Conservation (phyloP, 495 filamentous ascomycete genomes). For the Margaritispora aquatica region DNA sequence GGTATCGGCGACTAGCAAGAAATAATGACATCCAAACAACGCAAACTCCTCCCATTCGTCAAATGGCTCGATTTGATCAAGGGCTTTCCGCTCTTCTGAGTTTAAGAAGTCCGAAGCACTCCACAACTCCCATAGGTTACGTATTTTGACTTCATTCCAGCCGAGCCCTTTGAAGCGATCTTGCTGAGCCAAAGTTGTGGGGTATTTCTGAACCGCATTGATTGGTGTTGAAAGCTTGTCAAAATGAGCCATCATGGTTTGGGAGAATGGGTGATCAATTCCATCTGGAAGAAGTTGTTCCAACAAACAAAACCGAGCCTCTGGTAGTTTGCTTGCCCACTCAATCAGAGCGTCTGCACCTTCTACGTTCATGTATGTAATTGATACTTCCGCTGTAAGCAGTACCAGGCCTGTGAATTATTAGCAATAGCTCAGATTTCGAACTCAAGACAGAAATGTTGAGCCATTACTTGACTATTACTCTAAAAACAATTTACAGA, state of each 20-base stretch:
- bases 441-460: too few relatives aligned
- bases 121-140: constrained; percentile 77
- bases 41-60: constrained; percentile 97
- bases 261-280: constrained; percentile 71
- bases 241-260: constrained; percentile 84
- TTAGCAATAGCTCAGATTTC: too few relatives aligned
- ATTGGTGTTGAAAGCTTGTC: constrained; percentile 71
- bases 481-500: too few relatives aligned
- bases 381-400: constrained; percentile 81
- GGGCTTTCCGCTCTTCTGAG: constrained; percentile 40
- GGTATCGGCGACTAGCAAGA: constrained; percentile 58
- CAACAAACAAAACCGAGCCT: constrained; percentile 69
- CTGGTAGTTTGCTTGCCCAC: constrained; percentile 59
- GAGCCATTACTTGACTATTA: not conserved
- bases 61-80: constrained; percentile 74
- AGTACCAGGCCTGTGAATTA: constrained; percentile 40
- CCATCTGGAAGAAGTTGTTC: constrained; percentile 84
- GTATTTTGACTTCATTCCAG: constrained; percentile 55
- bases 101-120: constrained; percentile 54
- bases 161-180: constrained; percentile 57
- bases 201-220: constrained; percentile 65
- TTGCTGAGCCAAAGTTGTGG: constrained; percentile 54
- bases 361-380: constrained; percentile 83
- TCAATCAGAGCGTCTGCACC: constrained; percentile 65
- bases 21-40: constrained; percentile 81